Evolutionary conservation across 2,329 filamentous ascomycete genomes (phyloP), one percentile per base, ranked within the genome.

Genomic region (Calonectria ilicicola): DNA sequence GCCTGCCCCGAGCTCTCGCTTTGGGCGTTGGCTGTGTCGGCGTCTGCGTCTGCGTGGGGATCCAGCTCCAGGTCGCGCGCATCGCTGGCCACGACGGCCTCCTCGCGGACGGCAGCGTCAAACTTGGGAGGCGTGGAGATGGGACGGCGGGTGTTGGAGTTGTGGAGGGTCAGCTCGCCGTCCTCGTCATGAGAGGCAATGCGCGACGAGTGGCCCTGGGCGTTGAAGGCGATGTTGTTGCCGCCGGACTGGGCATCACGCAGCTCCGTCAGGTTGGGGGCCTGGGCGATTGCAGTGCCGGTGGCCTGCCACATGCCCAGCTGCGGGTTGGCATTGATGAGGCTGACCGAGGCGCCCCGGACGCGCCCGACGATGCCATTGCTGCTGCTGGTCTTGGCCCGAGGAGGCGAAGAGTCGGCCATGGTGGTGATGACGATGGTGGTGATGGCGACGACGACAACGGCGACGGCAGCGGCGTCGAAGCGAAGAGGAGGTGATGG

Each of bases 291-390:
- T 53, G 80, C 80, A 19, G 80, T 81, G 60, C 80, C 80, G 46
- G 80, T 75, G 62, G 80, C 80, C 73, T 81, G 80, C 80, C 80
- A 81, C 68, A 80, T 77, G 67, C 80, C 80, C 47, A 81, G 72
- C 70, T 81, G 80, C 2, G 79, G 80, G 60, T 79, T 81, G 49
- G 74, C 73, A 38, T 80, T 79, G 42, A 80, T 72, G 56, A 81
- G 29, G 17, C 78, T 78, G 53, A 80, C 17, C 29, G 80, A 81
- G 14, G 79, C 80, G 40, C 77, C 71, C 8, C 80, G 72, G 75
- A 76, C 80, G 60, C 77, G 77, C 42, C 73, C 74, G 47, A 76
- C 74, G 70, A 80, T 74, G 67, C 75, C 67, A 21, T 35, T 60
- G n/a, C 49, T 51, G n/a, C 49, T 51, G 53, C 42, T 51, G 63